Evolutionary conservation across 257 asterid genomes (phyloP).

Genomic region (Capsicum rhomboideum): DNA sequence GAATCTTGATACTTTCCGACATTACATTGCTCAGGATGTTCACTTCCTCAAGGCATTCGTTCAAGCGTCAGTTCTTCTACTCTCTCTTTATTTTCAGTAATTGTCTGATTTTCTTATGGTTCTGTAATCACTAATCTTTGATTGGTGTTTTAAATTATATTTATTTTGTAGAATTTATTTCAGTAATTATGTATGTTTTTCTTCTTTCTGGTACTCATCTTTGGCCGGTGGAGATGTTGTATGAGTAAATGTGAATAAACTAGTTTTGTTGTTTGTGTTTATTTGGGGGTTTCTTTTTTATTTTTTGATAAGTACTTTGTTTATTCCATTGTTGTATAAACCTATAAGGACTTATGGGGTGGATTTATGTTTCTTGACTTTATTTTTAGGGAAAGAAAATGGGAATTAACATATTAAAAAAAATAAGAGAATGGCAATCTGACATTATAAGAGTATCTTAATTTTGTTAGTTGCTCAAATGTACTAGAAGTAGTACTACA

Average conservation of each 20-base stretch:
- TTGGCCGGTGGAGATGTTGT: neutral
- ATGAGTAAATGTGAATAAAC: neutral
- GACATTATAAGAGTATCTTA: neutral
- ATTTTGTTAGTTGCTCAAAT: neutral
- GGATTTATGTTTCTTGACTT: neutral
- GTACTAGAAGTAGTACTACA: neutral
- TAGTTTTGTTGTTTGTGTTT: neutral
- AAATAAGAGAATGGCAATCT: neutral
- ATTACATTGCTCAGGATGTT: conserved; percentile 73
- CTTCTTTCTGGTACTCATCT: neutral
- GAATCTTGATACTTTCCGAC: conserved; percentile 53
- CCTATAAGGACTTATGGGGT: neutral
- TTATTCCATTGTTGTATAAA: no score
- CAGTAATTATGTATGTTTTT: neutral
- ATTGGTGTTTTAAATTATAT: neutral
- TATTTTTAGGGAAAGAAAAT: neutral
- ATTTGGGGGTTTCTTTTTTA: neutral
- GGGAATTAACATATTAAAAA: neutral
- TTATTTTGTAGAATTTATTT: neutral
- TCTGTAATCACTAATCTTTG: neutral
- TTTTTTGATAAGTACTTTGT: neutral
- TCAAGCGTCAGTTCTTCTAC: conserved; percentile 52
- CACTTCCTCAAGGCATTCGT: conserved; percentile 66
- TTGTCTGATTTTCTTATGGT: neutral
- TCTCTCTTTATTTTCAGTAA: neutral